Percentiles rank a stretch among this genome's conserved stretches.
These are phyloP conservation scores for Trypanosoma lewisi DNA, from an alignment of 208 protist genomes.

Conservation along the genomic window DNA sequence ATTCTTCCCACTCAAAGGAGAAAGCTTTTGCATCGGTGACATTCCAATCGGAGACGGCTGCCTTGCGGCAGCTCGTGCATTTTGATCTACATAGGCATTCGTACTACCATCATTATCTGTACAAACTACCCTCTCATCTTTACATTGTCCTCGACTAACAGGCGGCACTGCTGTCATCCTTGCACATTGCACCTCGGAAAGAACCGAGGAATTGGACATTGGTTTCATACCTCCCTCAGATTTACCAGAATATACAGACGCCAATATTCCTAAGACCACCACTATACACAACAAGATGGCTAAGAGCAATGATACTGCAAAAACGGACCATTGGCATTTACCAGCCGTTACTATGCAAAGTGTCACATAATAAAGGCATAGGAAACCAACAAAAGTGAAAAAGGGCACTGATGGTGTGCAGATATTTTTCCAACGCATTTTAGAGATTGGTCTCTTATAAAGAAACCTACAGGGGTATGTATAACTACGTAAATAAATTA, in stretches of 20 bases:
- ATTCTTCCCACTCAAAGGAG: background rate
- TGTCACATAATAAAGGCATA: slow-evolving; percentile 39
- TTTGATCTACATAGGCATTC: background rate
- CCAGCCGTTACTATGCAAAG: slow-evolving; percentile 30
- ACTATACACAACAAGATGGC: slow-evolving; percentile 4
- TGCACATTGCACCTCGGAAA: too few relatives aligned
- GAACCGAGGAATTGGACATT: too few relatives aligned
- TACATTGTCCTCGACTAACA: background rate
- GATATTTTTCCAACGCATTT: background rate
- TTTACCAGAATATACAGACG: too few relatives aligned
- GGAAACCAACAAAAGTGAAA: slow-evolving; percentile 20
- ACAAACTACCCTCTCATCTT: background rate
- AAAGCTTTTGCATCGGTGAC: background rate
- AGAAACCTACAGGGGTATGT: background rate
- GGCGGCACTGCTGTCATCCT: too few relatives aligned
- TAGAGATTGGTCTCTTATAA: too few relatives aligned
- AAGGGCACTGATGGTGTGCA: background rate
- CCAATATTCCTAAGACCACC: too few relatives aligned
- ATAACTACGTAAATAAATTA: background rate
- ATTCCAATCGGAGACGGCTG: background rate
- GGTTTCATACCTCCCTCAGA: too few relatives aligned
- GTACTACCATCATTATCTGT: background rate
- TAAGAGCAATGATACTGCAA: slow-evolving; percentile 24
- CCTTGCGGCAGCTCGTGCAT: background rate
- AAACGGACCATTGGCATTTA: slow-evolving; percentile 32